Percentiles rank a stretch among this genome's conserved stretches.
Conservation (phyloP, 192 early-diverging fungal species). For the Coemansia umbellata region DNA sequence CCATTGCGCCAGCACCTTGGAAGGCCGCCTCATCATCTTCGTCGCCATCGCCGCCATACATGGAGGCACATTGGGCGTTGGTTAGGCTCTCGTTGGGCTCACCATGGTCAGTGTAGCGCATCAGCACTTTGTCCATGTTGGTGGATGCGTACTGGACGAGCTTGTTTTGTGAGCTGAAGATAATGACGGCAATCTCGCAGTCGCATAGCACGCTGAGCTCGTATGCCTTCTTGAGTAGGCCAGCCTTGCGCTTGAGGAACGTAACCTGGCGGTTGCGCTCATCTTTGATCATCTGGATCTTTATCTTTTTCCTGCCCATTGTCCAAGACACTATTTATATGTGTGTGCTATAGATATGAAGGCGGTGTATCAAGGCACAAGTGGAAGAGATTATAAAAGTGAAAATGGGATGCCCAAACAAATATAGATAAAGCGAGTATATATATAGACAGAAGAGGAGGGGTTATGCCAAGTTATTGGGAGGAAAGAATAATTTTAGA, state of each 20-base stretch:
- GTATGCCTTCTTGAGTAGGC: slow-evolving; percentile 96
- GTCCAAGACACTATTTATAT: slow-evolving; percentile 1
- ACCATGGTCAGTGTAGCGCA: slow-evolving; percentile 75
- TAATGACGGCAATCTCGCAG: slow-evolving; percentile 91
- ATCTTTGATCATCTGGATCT: slow-evolving; percentile 84
- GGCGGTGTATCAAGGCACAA: too few relatives aligned
- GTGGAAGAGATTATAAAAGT: too few relatives aligned
- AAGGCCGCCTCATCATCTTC: slow-evolving; percentile 26
- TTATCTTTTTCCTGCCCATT: slow-evolving; percentile 96
- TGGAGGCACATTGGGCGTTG: slow-evolving; percentile 51
- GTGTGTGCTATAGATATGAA: too few relatives aligned
- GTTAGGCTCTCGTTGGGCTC: slow-evolving; percentile 56
- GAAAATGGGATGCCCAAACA: too few relatives aligned
- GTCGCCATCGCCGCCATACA: slow-evolving; percentile 35
- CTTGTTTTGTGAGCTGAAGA: slow-evolving; percentile 92
- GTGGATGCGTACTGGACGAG: slow-evolving; percentile 89
- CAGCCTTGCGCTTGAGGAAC: slow-evolving; percentile 90
- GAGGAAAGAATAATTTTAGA: too few relatives aligned
- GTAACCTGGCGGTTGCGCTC: slow-evolving; percentile 93
- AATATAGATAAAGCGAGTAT: too few relatives aligned
- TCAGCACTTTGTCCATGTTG: slow-evolving; percentile 90
- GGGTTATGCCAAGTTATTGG: too few relatives aligned
- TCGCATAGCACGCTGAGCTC: slow-evolving; percentile 92
- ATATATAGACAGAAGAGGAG: too few relatives aligned
- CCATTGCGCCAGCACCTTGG: slow-evolving; percentile 17